These are phyloP conservation scores for Dryadomyces sulphureus DNA, from an alignment of 2,329 filamentous ascomycete species.

Conservation along the genomic window DNA sequence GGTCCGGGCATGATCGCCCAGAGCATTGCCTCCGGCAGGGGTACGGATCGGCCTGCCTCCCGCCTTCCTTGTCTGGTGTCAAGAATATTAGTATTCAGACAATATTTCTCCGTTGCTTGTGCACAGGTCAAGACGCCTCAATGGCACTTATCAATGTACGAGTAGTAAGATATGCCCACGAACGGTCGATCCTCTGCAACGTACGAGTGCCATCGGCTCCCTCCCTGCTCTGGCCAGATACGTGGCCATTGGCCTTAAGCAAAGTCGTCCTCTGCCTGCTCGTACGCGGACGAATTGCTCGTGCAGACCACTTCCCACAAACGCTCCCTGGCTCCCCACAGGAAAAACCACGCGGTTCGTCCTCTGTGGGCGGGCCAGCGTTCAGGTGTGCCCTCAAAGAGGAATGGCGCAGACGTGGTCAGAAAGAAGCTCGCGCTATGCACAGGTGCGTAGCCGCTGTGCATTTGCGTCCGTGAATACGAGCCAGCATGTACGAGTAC, in stretches of 20 bases:
- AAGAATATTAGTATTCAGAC: not conserved
- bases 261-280: not conserved
- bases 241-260: not conserved
- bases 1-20: not conserved
- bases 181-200: not conserved
- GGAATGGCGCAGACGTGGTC: not conserved
- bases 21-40: too few relatives aligned
- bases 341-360: constrained; percentile 1
- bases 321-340: not conserved
- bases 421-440: constrained; percentile 3
- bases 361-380: not conserved
- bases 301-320: not conserved
- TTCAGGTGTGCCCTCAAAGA: not conserved
- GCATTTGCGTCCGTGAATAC: constrained; percentile 4
- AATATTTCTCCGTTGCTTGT: not conserved
- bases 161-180: not conserved
- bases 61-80: not conserved
- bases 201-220: not conserved
- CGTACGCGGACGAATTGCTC: too few relatives aligned
- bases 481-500: not conserved
- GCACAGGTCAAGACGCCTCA: too few relatives aligned
- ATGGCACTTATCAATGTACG: not conserved
- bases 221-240: not conserved
- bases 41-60: not conserved
- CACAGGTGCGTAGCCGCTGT: constrained; percentile 6